Conservation (phyloP, 768 basidiomycete species). For the Nidularia sp. region DNA sequence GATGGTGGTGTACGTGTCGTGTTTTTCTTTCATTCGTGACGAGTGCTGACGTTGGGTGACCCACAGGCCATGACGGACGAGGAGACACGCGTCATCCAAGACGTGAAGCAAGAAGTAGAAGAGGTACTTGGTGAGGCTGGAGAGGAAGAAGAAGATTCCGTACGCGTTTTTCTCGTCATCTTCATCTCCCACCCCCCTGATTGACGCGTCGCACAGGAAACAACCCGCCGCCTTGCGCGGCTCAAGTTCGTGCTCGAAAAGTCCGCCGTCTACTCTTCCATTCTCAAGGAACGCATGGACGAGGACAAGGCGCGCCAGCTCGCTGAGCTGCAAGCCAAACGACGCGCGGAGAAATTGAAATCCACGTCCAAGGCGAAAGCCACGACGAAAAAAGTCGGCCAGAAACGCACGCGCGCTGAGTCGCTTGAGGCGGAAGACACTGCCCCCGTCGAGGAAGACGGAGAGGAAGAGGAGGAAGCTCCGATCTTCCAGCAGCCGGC, state of each 20-base stretch:
- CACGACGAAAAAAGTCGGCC: too few relatives aligned
- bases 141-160: too few relatives aligned
- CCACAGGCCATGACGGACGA: too few relatives aligned
- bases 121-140: too few relatives aligned
- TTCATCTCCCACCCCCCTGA: too few relatives aligned
- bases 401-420: not conserved
- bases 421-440: slow-evolving; percentile 7
- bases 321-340: slow-evolving; percentile 10
- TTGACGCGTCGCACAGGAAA: slow-evolving; percentile 30
- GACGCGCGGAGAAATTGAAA: not conserved
- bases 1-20: too few relatives aligned
- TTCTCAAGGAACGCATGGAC: slow-evolving; percentile 76
- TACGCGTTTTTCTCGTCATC: too few relatives aligned
- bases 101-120: too few relatives aligned
- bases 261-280: slow-evolving; percentile 69
- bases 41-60: too few relatives aligned
- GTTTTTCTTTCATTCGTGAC: too few relatives aligned
- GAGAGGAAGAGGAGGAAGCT: slow-evolving; percentile 16
- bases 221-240: slow-evolving; percentile 41
- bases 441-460: slow-evolving; percentile 8
- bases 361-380: not conserved
- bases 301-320: slow-evolving; percentile 36
- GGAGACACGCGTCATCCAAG: too few relatives aligned
- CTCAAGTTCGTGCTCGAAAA: slow-evolving; percentile 71
- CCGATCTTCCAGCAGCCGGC: slow-evolving; percentile 66